These are phyloP conservation scores for Phytophthora pistaciae DNA, from an alignment of 352 stramenopile species.

Conservation along the genomic window DNA sequence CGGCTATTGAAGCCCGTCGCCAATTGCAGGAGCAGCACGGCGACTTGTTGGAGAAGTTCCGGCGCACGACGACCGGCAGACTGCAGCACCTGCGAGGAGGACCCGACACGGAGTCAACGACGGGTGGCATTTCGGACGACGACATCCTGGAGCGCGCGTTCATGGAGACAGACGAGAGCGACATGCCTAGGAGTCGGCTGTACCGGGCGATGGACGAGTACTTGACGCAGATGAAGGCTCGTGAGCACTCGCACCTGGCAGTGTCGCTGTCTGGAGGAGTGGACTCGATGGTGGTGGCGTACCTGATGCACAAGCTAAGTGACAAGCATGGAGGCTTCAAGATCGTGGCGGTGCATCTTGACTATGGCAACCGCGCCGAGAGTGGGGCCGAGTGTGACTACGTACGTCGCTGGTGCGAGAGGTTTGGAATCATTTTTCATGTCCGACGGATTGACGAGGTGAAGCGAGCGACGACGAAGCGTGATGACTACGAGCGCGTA, in stretches of 20 bases:
- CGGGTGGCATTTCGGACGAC: constrained; percentile 47
- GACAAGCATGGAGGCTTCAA: constrained; percentile 57
- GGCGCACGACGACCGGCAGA: constrained; percentile 81
- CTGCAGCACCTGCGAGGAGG: constrained; percentile 60
- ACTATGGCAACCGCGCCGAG: constrained; percentile 97
- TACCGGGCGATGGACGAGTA: constrained; percentile 82
- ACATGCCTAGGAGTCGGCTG: constrained; percentile 74
- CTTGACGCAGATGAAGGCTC: constrained; percentile 55
- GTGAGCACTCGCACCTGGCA: constrained; percentile 61
- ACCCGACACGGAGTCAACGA: constrained; percentile 16
- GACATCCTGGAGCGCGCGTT: constrained; percentile 79
- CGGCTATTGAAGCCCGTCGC: constrained; percentile 55
- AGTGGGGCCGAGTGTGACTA: constrained; percentile 93
- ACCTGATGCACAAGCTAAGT: constrained; percentile 91
- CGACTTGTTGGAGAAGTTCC: constrained; percentile 85
- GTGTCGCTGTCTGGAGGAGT: constrained; percentile 96
- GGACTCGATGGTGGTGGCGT: constrained; percentile 98
- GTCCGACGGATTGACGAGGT: constrained; percentile 93
- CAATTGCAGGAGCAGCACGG: constrained; percentile 56
- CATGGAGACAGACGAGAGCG: constrained; percentile 70
- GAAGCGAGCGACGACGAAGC: constrained; percentile 89
- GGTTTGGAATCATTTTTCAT: constrained; percentile 83
- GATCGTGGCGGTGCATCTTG: constrained; percentile 95
- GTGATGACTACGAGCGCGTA: constrained; percentile 97
- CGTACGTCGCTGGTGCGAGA: constrained; percentile 90